Base-by-base conservation (phyloP, 176 grass and related monocot species). In the Pontederia crassipes region DNA sequence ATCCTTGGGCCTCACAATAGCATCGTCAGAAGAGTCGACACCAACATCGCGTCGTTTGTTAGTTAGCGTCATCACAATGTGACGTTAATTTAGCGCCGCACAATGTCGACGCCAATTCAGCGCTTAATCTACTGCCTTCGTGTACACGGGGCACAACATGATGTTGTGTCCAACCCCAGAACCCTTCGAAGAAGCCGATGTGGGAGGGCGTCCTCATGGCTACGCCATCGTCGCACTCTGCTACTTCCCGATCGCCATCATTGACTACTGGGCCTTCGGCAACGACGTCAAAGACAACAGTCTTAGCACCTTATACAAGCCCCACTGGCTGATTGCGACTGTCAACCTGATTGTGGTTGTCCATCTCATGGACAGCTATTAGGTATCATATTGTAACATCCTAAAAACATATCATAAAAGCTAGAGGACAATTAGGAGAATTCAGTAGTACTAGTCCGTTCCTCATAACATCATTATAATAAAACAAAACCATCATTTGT, bases 311-410 rank as follows among this genome's bases (percentile, higher is more conserved):
- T 66, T 95, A 40, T 24, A 20, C 9, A 95, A 66, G 12, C 90
- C 86, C 0, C 72, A 61, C 14, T 95, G 86, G 90, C 86, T 95
- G 57, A 95, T 95, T 60, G 86, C 90, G 8, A 28, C 63, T 0
- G 90, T 86, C 32, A 95, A 95, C 65, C 79, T 95, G 86, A 86
- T 90, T 78, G 90, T 95, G 4, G 90, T 90, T 11, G 12, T 95
- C 66, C 90, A 95, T 69, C 86, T 95, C 65, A 90, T 95, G 1
- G 90, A 85, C 2, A 82, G 89, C 61, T 88, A 95, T 67, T 85
- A 95, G 72, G 80, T 88, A 35, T n/a, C n/a, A n/a, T n/a, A n/a
- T n/a, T n/a, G n/a, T 3, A 20, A 3, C 29, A 14, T 49, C 46
- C 49, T n/a, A n/a, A n/a, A n/a, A n/a, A n/a, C n/a, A n/a, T n/a